A percentile compares a stretch with the other conserved stretches of the same genome.
These are phyloP conservation scores for Phylloporus scabripes DNA, from an alignment of 768 basidiomycete genomes.

Conservation along the genomic window DNA sequence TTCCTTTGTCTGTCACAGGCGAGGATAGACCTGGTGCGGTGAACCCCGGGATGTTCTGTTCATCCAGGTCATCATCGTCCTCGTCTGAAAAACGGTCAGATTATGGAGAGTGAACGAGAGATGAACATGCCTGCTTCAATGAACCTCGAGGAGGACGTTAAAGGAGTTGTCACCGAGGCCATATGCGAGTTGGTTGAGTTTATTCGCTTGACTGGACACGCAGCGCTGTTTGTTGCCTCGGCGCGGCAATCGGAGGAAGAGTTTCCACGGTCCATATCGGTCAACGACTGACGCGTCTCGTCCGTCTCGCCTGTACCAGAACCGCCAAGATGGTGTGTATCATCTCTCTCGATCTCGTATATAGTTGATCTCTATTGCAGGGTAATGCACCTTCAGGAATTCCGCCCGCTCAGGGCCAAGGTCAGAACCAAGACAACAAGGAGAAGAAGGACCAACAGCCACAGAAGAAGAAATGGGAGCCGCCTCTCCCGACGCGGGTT, in stretches of 20 bases:
- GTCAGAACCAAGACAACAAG: constrained; percentile 40
- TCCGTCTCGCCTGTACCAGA: constrained; percentile 1
- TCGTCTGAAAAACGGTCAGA: constrained; percentile 42
- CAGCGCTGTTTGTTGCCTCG: background rate
- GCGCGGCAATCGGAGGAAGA: constrained; percentile 6
- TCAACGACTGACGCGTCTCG: constrained; percentile 49
- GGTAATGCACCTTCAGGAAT: constrained; percentile 72
- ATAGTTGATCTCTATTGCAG: constrained; percentile 34
- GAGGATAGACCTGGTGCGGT: constrained; percentile 53
- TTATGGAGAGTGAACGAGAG: background rate
- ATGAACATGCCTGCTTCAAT: constrained; percentile 63
- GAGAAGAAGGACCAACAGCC: constrained; percentile 41
- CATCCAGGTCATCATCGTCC: constrained; percentile 73
- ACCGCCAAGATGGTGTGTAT: constrained; percentile 22
- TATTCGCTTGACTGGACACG: background rate
- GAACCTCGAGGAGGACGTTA: constrained; percentile 65
- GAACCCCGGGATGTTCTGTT: constrained; percentile 77
- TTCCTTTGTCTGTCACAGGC: constrained; percentile 60
- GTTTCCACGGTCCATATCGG: constrained; percentile 32
- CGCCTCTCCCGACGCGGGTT: constrained; percentile 92
- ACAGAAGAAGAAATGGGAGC: constrained; percentile 95
- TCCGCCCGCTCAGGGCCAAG: constrained; percentile 35
- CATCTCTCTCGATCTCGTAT: background rate
- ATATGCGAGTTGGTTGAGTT: constrained; percentile 12
- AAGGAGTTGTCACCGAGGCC: constrained; percentile 37